Evolutionary conservation across 176 grass and related monocot species (phyloP).

Genomic region (Aegilops umbellulata): DNA sequence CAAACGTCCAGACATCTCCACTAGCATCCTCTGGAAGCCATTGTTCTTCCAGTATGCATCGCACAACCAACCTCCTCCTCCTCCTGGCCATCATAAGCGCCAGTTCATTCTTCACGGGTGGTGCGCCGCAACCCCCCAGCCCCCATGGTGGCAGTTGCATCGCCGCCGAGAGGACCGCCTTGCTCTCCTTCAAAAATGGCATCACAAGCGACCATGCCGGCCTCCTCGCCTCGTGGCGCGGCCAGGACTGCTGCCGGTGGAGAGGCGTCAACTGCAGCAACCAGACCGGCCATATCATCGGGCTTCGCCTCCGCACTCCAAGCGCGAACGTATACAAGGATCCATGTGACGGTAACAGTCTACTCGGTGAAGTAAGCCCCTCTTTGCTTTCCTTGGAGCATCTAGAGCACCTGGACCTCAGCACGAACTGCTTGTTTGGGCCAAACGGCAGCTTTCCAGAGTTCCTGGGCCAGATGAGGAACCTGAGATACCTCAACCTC

Average conservation of each 20-base stretch:
- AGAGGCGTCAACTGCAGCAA: too few relatives aligned
- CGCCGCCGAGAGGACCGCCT: background rate
- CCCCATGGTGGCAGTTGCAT: background rate
- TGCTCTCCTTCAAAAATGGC: background rate
- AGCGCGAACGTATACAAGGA: too few relatives aligned
- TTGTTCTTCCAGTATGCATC: background rate
- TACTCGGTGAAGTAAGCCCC: too few relatives aligned
- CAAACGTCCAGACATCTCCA: too few relatives aligned
- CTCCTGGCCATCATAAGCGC: background rate
- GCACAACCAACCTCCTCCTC: background rate
- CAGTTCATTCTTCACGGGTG: background rate
- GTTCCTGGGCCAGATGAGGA: background rate
- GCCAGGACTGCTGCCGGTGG: too few relatives aligned
- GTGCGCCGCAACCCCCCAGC: background rate
- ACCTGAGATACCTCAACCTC: background rate
- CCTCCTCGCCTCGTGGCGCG: too few relatives aligned
- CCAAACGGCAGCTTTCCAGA: background rate
- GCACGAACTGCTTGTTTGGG: too few relatives aligned
- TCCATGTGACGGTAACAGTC: too few relatives aligned
- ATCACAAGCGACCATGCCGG: background rate
- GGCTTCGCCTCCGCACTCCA: too few relatives aligned
- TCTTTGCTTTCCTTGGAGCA: too few relatives aligned
- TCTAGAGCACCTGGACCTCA: too few relatives aligned
- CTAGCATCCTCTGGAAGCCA: background rate
- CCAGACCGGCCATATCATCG: too few relatives aligned